Percentiles rank a stretch among this genome's conserved stretches.
Conservation (phyloP, 768 basidiomycete species). For the Austroboletus eburneus region DNA sequence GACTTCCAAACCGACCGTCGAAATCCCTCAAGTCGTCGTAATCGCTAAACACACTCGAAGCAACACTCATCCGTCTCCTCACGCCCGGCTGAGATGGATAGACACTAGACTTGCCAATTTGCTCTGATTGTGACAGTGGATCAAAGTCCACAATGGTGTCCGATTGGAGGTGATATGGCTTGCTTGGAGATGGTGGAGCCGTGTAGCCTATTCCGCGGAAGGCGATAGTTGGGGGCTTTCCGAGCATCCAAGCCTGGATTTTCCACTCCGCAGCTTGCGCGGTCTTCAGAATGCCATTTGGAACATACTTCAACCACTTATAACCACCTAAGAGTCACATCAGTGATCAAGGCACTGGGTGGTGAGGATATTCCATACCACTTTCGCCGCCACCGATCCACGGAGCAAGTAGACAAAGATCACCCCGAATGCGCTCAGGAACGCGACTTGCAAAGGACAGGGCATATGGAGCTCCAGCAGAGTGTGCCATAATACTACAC, state of each 20-base stretch:
- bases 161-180: slow-evolving; percentile 20
- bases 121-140: slow-evolving; percentile 20
- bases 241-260: slow-evolving; percentile 95
- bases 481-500: slow-evolving; percentile 92
- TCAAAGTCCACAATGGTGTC: slow-evolving; percentile 17
- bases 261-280: slow-evolving; percentile 98
- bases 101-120: slow-evolving; percentile 17
- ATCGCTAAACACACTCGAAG: slow-evolving; percentile 72
- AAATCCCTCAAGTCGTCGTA: slow-evolving; percentile 88
- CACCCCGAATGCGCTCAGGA: slow-evolving; percentile 73
- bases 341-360: slow-evolving; percentile 9
- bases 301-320: slow-evolving; percentile 96
- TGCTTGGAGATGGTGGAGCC: slow-evolving; percentile 37
- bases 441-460: slow-evolving; percentile 79
- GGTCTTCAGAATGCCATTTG: slow-evolving; percentile 86
- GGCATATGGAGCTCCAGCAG: slow-evolving; percentile 93
- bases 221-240: slow-evolving; percentile 84
- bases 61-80: slow-evolving; percentile 63
- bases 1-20: slow-evolving; percentile 80
- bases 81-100: slow-evolving; percentile 35
- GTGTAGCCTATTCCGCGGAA: slow-evolving; percentile 86
- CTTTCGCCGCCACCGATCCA: slow-evolving; percentile 94
- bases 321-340: slow-evolving; percentile 57
- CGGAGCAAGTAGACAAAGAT: slow-evolving; percentile 86
- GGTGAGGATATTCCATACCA: slow-evolving; percentile 47